Conservation (phyloP, 2,329 filamentous ascomycete genomes). For the Nemania sp. region DNA sequence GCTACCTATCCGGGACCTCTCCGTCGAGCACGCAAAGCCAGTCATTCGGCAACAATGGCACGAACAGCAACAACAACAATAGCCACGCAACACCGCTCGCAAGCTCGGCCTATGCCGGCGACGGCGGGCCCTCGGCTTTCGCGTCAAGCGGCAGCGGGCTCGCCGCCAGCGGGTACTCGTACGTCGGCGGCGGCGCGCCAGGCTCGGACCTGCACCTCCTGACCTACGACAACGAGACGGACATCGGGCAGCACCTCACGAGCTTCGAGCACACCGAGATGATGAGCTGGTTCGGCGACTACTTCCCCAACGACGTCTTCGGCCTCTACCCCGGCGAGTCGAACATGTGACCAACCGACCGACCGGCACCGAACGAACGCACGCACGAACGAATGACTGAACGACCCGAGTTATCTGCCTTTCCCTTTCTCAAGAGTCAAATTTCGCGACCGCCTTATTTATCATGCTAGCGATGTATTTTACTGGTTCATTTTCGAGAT, state of each 20-base stretch:
- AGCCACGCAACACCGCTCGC: conserved; percentile 24
- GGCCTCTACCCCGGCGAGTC: conserved; percentile 48
- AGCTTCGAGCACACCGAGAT: conserved; percentile 52
- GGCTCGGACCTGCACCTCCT: conserved; percentile 49
- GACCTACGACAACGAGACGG: conserved; percentile 53
- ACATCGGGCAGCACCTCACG: conserved; percentile 51
- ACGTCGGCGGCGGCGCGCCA: conserved; percentile 40
- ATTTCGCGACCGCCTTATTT: not conserved
- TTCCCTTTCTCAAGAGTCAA: not conserved
- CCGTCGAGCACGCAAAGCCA: conserved; percentile 57
- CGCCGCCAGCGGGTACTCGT: conserved; percentile 50
- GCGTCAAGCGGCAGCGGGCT: conserved; percentile 50
- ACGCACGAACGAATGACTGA: not conserved
- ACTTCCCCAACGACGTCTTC: conserved; percentile 50
- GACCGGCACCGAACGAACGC: no score
- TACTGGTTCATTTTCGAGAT: conserved; percentile 1
- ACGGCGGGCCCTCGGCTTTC: conserved; percentile 47
- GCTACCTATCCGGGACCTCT: conserved; percentile 54
- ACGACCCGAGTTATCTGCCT: not conserved
- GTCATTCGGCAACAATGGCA: conserved; percentile 25
- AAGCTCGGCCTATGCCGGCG: conserved; percentile 32
- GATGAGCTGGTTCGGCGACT: conserved; percentile 53
- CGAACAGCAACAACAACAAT: not conserved
- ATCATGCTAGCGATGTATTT: conserved; percentile 25
- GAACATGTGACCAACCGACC: conserved; percentile 36